Evolutionary conservation across 2,329 filamentous ascomycete species (phyloP), one percentile per base, ranked within the genome.

Genomic region (Karstenula rhodostoma): DNA sequence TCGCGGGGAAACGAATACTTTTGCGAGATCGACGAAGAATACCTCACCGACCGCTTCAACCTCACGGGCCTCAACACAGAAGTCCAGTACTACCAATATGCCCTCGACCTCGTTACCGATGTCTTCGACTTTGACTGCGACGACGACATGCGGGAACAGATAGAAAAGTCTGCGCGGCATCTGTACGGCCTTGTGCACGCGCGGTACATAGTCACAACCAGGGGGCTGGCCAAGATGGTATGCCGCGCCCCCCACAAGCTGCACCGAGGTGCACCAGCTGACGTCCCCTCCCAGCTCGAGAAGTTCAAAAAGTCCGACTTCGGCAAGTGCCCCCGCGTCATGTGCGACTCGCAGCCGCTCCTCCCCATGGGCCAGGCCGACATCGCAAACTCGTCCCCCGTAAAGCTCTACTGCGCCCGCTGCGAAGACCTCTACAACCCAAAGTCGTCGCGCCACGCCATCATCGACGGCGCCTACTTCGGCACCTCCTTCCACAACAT

Each of bases 361-460:
- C 87, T 99, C 29, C 95, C 95, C 48, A 96, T 97, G 88, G 95
- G 95, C 65, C 90, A 96, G 71, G 92, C 93, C 71, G 95, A 99
- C 80, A 84, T 94, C 2, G 88, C 95, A 64, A 93, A 93, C 80
- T 84, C 89, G 69, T 96, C 94, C 73, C 89, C 94, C 49, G 95
- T 97, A 67, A 98, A 97, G 80, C 91, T 99, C 56, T 99, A 97
- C 86, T 99, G 95, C 80, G 89, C 91, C 50, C 92, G 93, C 71
- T 99, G 95, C 84, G 95, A 99, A 84, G 95, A 99, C 78, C 90
- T 96, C 61, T 99, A 99, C 85, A 98, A 98, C 81, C 95, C 95
- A 47, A 99, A 99, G 79, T 98, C 95, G 3, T 94, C 93, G 22
- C 92, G 95, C 29, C 95, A 99, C 80, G 93, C 94, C 53, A 87